Percentiles rank a stretch among this genome's conserved stretches.
Evolutionary conservation across 345 rosid genomes (phyloP).

Genomic region (Excoecaria cochinchinensis): DNA sequence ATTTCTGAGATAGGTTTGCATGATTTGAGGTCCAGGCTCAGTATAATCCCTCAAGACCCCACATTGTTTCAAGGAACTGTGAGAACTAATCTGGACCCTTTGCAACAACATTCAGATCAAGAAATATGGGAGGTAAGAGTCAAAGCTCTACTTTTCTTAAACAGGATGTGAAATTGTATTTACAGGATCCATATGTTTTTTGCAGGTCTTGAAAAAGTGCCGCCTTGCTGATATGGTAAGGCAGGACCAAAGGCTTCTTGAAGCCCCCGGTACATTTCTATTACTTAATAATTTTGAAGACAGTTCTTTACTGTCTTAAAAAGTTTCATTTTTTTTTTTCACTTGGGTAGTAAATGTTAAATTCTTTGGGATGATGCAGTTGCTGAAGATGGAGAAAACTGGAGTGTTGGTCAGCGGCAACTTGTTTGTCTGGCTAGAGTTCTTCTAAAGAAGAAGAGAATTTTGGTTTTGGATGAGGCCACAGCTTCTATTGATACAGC

Average conservation of each 20-base stretch:
- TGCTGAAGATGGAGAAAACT: conserved; percentile 85
- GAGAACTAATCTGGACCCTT: conserved; percentile 79
- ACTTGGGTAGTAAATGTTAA: background rate
- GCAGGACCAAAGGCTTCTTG: conserved; percentile 56
- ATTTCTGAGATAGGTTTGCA: conserved; percentile 67
- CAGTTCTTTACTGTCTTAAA: background rate
- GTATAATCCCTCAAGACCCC: conserved; percentile 90
- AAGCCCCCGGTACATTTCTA: conserved; percentile 46
- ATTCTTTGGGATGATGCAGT: conserved; percentile 43
- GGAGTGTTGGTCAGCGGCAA: conserved; percentile 95
- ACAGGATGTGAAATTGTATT: background rate
- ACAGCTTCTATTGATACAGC: conserved; percentile 88
- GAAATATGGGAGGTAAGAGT: conserved; percentile 67
- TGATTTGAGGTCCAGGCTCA: conserved; percentile 73
- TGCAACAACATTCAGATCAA: conserved; percentile 64
- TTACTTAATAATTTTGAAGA: background rate
- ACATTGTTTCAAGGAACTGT: conserved; percentile 82
- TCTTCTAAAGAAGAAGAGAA: conserved; percentile 60
- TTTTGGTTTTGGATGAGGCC: conserved; percentile 79
- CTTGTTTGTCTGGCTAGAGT: conserved; percentile 81
- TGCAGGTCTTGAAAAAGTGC: conserved; percentile 57
- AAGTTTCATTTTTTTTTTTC: background rate
- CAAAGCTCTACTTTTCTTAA: background rate
- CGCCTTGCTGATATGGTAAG: conserved; percentile 46
- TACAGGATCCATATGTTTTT: background rate